A percentile compares a stretch with the other conserved stretches of the same genome.
Conservation (phyloP, 805 yeast genomes). For the Myxozyma sirexii region DNA sequence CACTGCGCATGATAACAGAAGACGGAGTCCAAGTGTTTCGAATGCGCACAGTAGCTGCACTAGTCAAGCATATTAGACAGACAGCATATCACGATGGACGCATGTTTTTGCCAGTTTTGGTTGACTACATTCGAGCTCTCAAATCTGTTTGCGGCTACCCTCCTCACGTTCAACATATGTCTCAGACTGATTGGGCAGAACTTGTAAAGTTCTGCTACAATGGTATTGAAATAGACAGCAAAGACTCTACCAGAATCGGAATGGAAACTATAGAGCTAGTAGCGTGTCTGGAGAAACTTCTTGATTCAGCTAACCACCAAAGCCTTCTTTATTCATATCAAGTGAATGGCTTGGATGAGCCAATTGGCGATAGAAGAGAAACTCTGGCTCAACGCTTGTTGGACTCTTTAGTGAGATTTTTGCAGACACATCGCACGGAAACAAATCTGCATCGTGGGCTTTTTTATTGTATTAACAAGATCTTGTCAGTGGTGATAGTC, state of each 20-base stretch:
- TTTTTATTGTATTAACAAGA: conserved; percentile 10
- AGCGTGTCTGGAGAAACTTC: conserved; percentile 14
- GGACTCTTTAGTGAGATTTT: conserved; percentile 7
- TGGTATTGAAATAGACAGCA: conserved; percentile 4
- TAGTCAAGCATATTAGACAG: conserved; percentile 22
- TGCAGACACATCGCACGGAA: conserved; percentile 11
- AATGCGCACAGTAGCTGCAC: conserved; percentile 20
- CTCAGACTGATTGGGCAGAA: conserved; percentile 16
- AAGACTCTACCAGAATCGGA: conserved; percentile 9
- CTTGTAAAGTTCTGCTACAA: conserved; percentile 13
- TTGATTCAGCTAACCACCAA: conserved; percentile 8
- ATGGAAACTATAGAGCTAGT: conserved; percentile 46
- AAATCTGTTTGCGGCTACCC: conserved; percentile 25
- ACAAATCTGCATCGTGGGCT: conserved; percentile 16
- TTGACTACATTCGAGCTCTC: conserved; percentile 30
- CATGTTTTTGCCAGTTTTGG: conserved; percentile 26
- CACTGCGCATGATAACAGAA: conserved; percentile 18
- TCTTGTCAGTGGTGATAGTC: conserved; percentile 1
- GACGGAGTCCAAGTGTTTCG: conserved; percentile 18
- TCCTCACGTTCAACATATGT: conserved; percentile 36
- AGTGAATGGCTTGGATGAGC: background rate
- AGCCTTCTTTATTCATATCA: background rate
- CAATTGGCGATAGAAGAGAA: background rate
- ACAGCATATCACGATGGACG: conserved; percentile 4
- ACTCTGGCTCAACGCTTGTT: background rate